phyloP scores from a whole-genome alignment of 108 stramenopile species.

The Fistulifera solaris region DNA sequence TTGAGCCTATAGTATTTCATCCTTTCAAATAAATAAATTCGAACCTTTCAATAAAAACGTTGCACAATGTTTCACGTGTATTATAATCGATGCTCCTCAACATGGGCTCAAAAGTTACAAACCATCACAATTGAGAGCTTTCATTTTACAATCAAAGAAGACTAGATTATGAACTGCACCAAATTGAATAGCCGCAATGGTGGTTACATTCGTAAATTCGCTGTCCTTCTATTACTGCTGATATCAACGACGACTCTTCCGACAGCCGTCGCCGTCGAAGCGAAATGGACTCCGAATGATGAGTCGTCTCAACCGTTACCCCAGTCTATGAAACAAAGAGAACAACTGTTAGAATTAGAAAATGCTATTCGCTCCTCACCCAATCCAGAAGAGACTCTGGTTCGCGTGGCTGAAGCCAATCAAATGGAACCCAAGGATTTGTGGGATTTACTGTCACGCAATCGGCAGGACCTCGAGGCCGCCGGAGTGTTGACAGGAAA shows the following conservation, averaged over 20 bases:
- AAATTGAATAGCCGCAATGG: too few relatives aligned
- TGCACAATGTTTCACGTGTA: too few relatives aligned
- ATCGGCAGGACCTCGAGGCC: constrained; percentile 42
- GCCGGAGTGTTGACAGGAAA: constrained; percentile 16
- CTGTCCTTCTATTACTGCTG: too few relatives aligned
- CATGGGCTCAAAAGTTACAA: too few relatives aligned
- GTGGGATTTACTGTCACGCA: constrained; percentile 48
- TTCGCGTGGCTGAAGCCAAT: constrained; percentile 55
- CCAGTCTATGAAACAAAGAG: constrained; percentile 22
- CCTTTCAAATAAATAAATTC: too few relatives aligned
- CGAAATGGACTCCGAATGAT: not conserved
- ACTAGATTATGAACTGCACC: too few relatives aligned
- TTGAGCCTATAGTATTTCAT: too few relatives aligned
- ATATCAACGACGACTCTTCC: not conserved
- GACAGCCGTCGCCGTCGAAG: not conserved
- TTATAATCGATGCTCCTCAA: too few relatives aligned
- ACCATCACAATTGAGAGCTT: too few relatives aligned
- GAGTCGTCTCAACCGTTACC: not conserved
- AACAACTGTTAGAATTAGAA: constrained; percentile 62
- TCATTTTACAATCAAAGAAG: too few relatives aligned
- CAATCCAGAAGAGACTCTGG: constrained; percentile 57
- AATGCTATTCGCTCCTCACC: constrained; percentile 47
- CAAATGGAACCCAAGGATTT: constrained; percentile 48
- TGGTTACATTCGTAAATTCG: too few relatives aligned
- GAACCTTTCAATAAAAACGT: too few relatives aligned